Percentiles rank a stretch among this genome's conserved stretches.
Conservation (phyloP, 1,284 basidiomycete species). For the Ceratobasidium theobromae region DNA sequence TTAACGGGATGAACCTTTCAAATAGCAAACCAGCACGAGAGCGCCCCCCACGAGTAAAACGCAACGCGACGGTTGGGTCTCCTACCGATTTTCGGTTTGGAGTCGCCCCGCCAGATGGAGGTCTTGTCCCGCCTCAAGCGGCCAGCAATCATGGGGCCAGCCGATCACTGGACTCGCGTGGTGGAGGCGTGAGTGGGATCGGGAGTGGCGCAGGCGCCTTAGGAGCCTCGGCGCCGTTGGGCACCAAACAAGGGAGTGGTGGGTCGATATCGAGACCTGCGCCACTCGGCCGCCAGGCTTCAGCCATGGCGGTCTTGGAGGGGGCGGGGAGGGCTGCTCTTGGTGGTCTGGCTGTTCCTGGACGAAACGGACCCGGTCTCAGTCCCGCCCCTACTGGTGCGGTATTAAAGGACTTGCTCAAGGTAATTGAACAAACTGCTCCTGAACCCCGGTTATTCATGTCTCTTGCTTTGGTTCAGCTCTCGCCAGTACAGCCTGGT, state of each 20-base stretch:
- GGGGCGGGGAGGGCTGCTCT: slow-evolving; percentile 21
- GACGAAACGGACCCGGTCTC: slow-evolving; percentile 48
- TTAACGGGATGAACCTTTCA: neutral
- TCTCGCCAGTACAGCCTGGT: slow-evolving; percentile 32
- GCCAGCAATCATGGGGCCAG: slow-evolving; percentile 16
- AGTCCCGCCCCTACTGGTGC: slow-evolving; percentile 41
- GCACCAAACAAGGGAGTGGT: neutral
- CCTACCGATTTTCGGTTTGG: slow-evolving; percentile 28
- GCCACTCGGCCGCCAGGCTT: slow-evolving; percentile 29
- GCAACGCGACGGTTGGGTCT: slow-evolving; percentile 20
- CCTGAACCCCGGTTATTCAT: neutral
- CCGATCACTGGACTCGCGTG: slow-evolving; percentile 16
- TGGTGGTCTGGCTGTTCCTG: slow-evolving; percentile 10
- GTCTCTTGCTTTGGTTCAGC: slow-evolving; percentile 4
- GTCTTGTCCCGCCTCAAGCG: slow-evolving; percentile 19
- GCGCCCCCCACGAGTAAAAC: slow-evolving; percentile 10
- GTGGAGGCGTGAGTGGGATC: slow-evolving; percentile 1
- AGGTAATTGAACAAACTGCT: slow-evolving; percentile 48
- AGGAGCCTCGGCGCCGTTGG: neutral
- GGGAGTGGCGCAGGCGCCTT: neutral
- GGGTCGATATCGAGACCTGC: slow-evolving; percentile 18
- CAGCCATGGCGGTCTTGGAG: slow-evolving; percentile 30
- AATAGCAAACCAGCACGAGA: neutral
- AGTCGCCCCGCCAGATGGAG: slow-evolving; percentile 16
- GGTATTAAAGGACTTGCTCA: slow-evolving; percentile 65